phyloP scores from a whole-genome alignment of 2,329 filamentous ascomycete genomes.

The Teratosphaeria pseudoeucalypti region DNA sequence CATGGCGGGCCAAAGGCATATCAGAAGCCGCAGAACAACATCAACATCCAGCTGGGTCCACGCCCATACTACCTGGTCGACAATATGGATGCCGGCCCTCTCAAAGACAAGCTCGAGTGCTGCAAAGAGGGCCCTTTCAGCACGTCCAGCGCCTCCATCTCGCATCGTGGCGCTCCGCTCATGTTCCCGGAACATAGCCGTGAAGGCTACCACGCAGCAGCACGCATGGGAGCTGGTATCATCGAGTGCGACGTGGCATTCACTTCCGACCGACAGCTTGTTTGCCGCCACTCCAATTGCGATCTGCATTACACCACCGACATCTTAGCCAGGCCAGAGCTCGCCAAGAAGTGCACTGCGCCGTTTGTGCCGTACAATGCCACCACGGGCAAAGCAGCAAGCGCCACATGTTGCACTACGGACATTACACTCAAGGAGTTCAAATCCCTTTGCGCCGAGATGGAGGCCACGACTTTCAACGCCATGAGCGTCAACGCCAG shows the following conservation, averaged over 20 bases:
- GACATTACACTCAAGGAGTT: conserved; percentile 61
- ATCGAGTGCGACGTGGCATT: conserved; percentile 60
- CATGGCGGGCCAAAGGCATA: background rate
- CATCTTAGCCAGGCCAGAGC: conserved; percentile 50
- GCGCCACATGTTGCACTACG: conserved; percentile 59
- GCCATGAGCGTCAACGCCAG: conserved; percentile 43
- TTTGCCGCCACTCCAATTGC: conserved; percentile 58
- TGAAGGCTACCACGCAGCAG: conserved; percentile 50
- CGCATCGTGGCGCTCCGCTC: conserved; percentile 51
- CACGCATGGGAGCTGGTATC: conserved; percentile 53
- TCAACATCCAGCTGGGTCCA: conserved; percentile 47
- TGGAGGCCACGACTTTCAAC: conserved; percentile 52
- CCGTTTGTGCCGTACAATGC: conserved; percentile 45
- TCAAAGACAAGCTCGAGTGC: conserved; percentile 50
- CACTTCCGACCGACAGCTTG: conserved; percentile 54
- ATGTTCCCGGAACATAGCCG: conserved; percentile 55
- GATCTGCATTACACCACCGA: conserved; percentile 61
- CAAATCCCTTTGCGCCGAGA: conserved; percentile 58
- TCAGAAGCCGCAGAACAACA: background rate
- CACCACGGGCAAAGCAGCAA: conserved; percentile 37
- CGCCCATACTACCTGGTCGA: conserved; percentile 55
- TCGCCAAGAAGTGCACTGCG: conserved; percentile 53
- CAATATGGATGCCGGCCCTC: conserved; percentile 48
- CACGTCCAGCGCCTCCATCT: conserved; percentile 48
- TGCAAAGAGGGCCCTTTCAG: conserved; percentile 47